Conservation (phyloP, 345 rosid species). For the Garcia nutans region DNA sequence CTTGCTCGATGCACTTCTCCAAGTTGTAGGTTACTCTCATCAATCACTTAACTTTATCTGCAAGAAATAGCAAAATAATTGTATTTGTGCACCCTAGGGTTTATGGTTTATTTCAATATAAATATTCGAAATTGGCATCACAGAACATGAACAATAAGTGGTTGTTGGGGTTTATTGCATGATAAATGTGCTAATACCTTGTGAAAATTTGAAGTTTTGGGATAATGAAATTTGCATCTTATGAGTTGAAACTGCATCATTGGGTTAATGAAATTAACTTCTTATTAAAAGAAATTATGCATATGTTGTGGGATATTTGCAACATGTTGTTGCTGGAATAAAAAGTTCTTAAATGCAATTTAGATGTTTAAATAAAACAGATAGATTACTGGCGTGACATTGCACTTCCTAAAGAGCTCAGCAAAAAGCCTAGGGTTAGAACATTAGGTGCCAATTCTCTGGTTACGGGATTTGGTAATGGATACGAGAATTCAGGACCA, state of each 20-base stretch:
- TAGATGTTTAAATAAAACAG: slow-evolving; percentile 38
- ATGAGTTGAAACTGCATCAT: background rate
- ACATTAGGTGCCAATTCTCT: slow-evolving; percentile 63
- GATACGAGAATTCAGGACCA: slow-evolving; percentile 57
- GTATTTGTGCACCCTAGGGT: background rate
- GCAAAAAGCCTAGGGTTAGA: slow-evolving; percentile 56
- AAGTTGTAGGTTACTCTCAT: slow-evolving; percentile 55
- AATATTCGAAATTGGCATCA: background rate
- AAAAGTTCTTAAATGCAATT: background rate
- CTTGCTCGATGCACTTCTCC: slow-evolving; percentile 92
- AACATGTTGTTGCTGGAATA: background rate
- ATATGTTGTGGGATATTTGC: background rate
- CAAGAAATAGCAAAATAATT: background rate
- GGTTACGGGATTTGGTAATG: slow-evolving; percentile 79
- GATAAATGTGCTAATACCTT: background rate
- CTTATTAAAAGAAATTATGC: background rate
- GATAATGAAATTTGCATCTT: background rate
- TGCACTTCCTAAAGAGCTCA: slow-evolving; percentile 63
- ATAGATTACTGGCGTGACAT: slow-evolving; percentile 97
- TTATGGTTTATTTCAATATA: background rate
- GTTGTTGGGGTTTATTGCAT: background rate
- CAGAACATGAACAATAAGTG: background rate
- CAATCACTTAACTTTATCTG: background rate
- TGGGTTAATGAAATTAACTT: background rate
- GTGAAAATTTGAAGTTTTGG: too few relatives aligned